Evolutionary conservation across 257 asterid species (phyloP).

Genomic region (Perilla frutescens): DNA sequence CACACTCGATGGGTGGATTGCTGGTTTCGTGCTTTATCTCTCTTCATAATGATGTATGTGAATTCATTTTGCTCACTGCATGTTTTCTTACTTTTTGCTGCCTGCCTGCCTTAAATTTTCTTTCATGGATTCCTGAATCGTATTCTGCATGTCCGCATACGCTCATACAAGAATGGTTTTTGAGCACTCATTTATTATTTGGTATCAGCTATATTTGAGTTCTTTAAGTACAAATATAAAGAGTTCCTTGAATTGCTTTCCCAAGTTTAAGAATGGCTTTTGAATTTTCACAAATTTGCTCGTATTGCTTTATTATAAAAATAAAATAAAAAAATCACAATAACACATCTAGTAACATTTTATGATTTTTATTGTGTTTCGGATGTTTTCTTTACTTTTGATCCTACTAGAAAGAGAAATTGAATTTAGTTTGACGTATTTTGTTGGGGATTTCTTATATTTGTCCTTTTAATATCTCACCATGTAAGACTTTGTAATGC

Average conservation of each 20-base stretch:
- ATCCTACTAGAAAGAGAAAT: not conserved
- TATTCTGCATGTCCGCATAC: constrained; percentile 56
- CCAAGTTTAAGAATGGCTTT: not conserved
- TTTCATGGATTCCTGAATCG: constrained; percentile 51
- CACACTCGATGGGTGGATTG: constrained; percentile 99
- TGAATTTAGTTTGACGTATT: not conserved
- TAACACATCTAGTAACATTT: not conserved
- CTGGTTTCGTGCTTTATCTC: constrained; percentile 76
- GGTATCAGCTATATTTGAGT: no score
- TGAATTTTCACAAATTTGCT: not conserved
- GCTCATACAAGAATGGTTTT: not conserved
- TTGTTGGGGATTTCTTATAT: not conserved
- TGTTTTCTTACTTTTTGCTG: constrained; percentile 19
- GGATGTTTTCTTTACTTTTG: not conserved
- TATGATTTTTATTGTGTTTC: not conserved
- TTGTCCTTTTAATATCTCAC: constrained; percentile 6
- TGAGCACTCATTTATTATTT: not conserved
- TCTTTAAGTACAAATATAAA: no score
- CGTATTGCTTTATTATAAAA: not conserved
- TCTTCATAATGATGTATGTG: constrained; percentile 76
- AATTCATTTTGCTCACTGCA: constrained; percentile 79
- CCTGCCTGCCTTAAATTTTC: not conserved
- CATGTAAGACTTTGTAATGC: not conserved
- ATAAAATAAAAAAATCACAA: not conserved
- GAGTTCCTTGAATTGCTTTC: no score